Evolutionary conservation across 371 early-diverging fungal genomes (phyloP).

Genomic region (Zopfochytrium polystomum): DNA sequence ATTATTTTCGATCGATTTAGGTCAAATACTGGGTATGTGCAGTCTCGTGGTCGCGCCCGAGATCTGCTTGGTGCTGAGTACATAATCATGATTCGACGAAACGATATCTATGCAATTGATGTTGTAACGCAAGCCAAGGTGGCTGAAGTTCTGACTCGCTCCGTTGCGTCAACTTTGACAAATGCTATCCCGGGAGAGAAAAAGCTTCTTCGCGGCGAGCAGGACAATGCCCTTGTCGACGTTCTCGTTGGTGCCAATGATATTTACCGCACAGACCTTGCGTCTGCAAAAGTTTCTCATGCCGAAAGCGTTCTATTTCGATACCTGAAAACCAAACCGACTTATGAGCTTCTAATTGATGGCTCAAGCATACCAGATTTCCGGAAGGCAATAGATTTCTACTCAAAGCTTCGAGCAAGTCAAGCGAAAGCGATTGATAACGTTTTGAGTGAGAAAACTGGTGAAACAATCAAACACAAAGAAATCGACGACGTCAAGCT

Average conservation of each 20-base stretch:
- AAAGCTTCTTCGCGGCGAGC: slow-evolving; percentile 7
- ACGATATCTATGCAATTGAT: slow-evolving; percentile 9
- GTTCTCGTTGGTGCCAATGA: slow-evolving; percentile 5
- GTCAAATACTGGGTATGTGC: slow-evolving; percentile 79
- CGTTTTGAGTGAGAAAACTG: too few species aligned
- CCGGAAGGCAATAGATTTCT: background rate
- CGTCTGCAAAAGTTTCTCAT: slow-evolving; percentile 16
- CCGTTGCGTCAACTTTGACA: slow-evolving; percentile 15
- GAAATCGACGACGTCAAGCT: background rate
- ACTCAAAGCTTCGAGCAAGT: too few species aligned
- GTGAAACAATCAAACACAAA: too few species aligned
- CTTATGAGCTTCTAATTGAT: background rate
- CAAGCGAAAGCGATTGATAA: too few species aligned
- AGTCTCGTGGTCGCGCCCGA: slow-evolving; percentile 88
- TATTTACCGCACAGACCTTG: slow-evolving; percentile 16
- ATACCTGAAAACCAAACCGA: slow-evolving; percentile 8
- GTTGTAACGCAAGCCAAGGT: slow-evolving; percentile 28
- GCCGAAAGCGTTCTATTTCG: slow-evolving; percentile 14
- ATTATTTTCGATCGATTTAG: slow-evolving; percentile 72
- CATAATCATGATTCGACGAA: slow-evolving; percentile 52
- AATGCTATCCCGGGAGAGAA: slow-evolving; percentile 11
- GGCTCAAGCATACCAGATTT: background rate
- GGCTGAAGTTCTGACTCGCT: slow-evolving; percentile 37
- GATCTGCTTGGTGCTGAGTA: slow-evolving; percentile 77
- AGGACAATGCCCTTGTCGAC: slow-evolving; percentile 25